These are phyloP conservation scores for Trifolium fragiferum DNA, from an alignment of 306 rosid genomes.

Conservation along the genomic window DNA sequence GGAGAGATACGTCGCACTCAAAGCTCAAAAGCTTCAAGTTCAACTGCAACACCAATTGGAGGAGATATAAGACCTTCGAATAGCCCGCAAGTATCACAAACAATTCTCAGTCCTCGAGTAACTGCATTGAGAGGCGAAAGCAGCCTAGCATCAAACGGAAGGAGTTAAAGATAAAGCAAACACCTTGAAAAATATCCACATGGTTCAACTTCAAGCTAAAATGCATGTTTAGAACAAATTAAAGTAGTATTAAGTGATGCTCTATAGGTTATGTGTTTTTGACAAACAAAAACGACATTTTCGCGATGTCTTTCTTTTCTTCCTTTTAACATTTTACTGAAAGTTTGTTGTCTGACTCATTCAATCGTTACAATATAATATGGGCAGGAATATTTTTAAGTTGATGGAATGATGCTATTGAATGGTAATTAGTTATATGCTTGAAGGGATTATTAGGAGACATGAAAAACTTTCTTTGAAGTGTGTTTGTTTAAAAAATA, in stretches of 20 bases:
- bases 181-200: slow-evolving; percentile 49
- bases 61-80: slow-evolving; percentile 58
- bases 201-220: slow-evolving; percentile 52
- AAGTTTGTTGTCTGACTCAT: slow-evolving; percentile 38
- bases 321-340: slow-evolving; percentile 30
- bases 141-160: slow-evolving; percentile 49
- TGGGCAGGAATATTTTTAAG: slow-evolving; percentile 50
- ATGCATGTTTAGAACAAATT: slow-evolving; percentile 24
- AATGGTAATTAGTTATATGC: background rate
- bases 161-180: slow-evolving; percentile 48
- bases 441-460: background rate
- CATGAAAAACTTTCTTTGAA: slow-evolving; percentile 8
- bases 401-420: slow-evolving; percentile 19
- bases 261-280: slow-evolving; percentile 61
- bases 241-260: slow-evolving; percentile 51
- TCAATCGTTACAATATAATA: slow-evolving; percentile 37
- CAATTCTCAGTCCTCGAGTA: slow-evolving; percentile 59
- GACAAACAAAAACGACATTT: slow-evolving; percentile 21
- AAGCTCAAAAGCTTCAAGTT: slow-evolving; percentile 74
- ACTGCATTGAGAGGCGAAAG: slow-evolving; percentile 61
- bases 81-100: slow-evolving; percentile 58
- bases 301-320: slow-evolving; percentile 33
- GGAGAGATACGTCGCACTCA: slow-evolving; percentile 80
- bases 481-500: background rate
- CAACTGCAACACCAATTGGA: slow-evolving; percentile 63